Percentiles rank a stretch among this genome's conserved stretches.
Conservation (phyloP, 2,329 filamentous ascomycete genomes). For the Pseudocercospora vitis region DNA sequence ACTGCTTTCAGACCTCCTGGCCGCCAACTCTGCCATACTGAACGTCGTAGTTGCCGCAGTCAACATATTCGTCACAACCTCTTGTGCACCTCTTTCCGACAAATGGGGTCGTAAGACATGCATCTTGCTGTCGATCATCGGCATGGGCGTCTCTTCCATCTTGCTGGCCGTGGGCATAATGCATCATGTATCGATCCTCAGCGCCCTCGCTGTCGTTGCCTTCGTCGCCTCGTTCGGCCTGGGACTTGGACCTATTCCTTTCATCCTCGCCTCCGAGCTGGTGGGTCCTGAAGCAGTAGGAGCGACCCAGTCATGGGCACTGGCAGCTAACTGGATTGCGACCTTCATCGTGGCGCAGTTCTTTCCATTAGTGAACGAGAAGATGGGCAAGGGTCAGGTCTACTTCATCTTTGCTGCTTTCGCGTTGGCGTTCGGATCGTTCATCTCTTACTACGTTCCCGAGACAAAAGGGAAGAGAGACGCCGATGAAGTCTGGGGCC, state of each 20-base stretch:
- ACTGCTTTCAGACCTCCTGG: slow-evolving; percentile 76
- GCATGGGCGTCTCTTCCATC: slow-evolving; percentile 78
- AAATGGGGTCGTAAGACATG: slow-evolving; percentile 84
- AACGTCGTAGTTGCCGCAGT: slow-evolving; percentile 84
- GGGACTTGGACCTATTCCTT: slow-evolving; percentile 89
- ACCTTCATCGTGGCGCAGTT: slow-evolving; percentile 94
- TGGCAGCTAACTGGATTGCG: slow-evolving; percentile 84
- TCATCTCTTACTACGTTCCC: slow-evolving; percentile 71
- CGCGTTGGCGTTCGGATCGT: slow-evolving; percentile 66
- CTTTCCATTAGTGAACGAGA: slow-evolving; percentile 82
- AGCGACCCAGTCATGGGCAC: slow-evolving; percentile 82
- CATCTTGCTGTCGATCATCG: slow-evolving; percentile 75
- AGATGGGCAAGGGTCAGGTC: slow-evolving; percentile 76
- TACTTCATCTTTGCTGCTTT: slow-evolving; percentile 88
- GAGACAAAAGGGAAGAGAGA: slow-evolving; percentile 85
- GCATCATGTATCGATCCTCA: slow-evolving; percentile 69
- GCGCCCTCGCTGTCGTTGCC: slow-evolving; percentile 74
- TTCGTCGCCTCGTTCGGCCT: slow-evolving; percentile 91
- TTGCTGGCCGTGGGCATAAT: slow-evolving; percentile 79
- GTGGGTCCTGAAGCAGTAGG: slow-evolving; percentile 89
- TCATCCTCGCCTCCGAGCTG: slow-evolving; percentile 88
- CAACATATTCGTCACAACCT: slow-evolving; percentile 79
- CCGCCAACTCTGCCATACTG: slow-evolving; percentile 76
- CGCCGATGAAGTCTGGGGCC: slow-evolving; percentile 88
- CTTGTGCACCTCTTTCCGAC: slow-evolving; percentile 81